Base-by-base conservation (phyloP, 139 green algal genomes). In the Chlorella sp. region DNA sequence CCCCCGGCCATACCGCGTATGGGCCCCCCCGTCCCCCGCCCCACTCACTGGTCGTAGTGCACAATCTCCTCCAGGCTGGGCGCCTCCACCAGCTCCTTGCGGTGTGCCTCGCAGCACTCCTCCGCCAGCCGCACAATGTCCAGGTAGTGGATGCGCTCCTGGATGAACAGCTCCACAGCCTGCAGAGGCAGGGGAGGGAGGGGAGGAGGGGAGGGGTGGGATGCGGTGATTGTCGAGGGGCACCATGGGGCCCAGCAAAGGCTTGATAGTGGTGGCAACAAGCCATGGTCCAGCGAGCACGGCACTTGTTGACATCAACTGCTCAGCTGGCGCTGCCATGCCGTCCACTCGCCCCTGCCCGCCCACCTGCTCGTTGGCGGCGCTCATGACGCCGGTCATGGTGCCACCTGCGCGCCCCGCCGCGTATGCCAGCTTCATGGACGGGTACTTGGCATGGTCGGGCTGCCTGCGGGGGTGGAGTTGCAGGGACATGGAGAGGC, bases 321-420 rank as follows among this genome's bases (percentile, higher is more conserved):
- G n/a, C n/a, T n/a, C n/a, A n/a, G n/a, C n/a, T n/a, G n/a, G n/a
- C n/a, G n/a, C n/a, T n/a, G n/a, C n/a, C n/a, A n/a, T n/a, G n/a
- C n/a, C n/a, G n/a, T n/a, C n/a, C n/a, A n/a, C n/a, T n/a, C n/a
- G n/a, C n/a, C n/a, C n/a, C n/a, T 39, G 36, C 25, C 60, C 11
- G 15, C 25, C 81, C 28, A 90, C 90, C 93, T 96, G 92, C 91
- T 99, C 98, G 87, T 99, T 99, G 38, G 97, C 98, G 30, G 98
- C 98, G 64, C 88, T 94, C 68, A 99, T 93, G 51, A 99, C 97
- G 20, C 96, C 97, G 1, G 98, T 99, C 98, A 99, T 99, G 87
- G 97, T 99, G 41, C 97, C 98, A 1, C 95, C 98, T 15, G 90
- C 89, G 51, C 97, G 87, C 20, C 98, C 97, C 13, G 97, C 95